Conservation (phyloP, 2,329 filamentous ascomycete genomes). For the Calonectria multiphialidica region DNA sequence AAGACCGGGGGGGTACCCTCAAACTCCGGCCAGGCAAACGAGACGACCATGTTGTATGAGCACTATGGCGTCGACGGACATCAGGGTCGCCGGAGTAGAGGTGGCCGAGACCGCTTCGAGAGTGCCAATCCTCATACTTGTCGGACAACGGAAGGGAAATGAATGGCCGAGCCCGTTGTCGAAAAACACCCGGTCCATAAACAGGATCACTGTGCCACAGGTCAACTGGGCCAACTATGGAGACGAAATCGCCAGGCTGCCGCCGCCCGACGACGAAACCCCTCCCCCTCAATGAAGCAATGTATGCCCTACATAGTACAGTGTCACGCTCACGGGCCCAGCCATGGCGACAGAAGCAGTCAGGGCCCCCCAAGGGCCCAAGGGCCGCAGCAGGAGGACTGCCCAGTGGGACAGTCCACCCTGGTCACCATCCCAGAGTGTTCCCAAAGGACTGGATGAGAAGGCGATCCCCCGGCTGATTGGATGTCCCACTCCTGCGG, state of each 20-base stretch:
- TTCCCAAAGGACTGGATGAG: constrained; percentile 36
- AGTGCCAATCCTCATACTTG: constrained; percentile 3
- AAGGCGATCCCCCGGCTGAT: constrained; percentile 36
- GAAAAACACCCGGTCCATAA: constrained; percentile 14
- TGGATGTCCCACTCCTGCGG: constrained; percentile 30
- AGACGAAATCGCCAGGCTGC: background rate
- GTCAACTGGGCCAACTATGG: constrained; percentile 4
- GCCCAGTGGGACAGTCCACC: constrained; percentile 27
- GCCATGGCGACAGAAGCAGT: background rate
- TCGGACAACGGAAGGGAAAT: background rate
- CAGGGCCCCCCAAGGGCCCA: too few relatives aligned
- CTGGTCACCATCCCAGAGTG: constrained; percentile 20
- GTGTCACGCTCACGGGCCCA: background rate
- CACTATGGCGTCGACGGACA: background rate
- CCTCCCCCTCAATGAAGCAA: background rate
- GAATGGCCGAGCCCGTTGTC: constrained; percentile 9
- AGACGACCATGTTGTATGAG: background rate
- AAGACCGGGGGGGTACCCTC: constrained; percentile 20
- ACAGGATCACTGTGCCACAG: constrained; percentile 8
- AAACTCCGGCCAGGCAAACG: constrained; percentile 10
- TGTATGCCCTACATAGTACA: constrained; percentile 6
- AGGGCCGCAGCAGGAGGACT: background rate
- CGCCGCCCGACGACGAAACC: background rate
- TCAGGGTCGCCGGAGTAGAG: background rate
- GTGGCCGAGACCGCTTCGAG: background rate